These are phyloP conservation scores for Chloris gayana DNA, from an alignment of 176 grass and related monocot species.

Conservation along the genomic window DNA sequence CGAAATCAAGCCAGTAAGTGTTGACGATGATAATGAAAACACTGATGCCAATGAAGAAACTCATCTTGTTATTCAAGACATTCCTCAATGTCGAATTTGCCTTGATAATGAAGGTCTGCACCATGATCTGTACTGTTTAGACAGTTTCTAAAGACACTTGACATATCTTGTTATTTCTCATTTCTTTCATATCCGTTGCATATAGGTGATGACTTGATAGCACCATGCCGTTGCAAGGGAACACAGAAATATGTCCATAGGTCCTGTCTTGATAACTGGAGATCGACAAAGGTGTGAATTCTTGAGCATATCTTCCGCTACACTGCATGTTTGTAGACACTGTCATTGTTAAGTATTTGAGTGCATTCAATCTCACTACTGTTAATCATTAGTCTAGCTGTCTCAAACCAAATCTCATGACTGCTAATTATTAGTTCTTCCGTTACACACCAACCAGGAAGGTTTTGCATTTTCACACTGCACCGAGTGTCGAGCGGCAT, in stretches of 20 bases:
- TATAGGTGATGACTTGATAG: slow-evolving; percentile 87
- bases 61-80: slow-evolving; percentile 65
- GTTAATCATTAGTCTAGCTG: slow-evolving; percentile 14
- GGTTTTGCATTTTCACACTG: slow-evolving; percentile 99
- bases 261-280: slow-evolving; percentile 96
- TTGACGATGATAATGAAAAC: slow-evolving; percentile 38
- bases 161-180: slow-evolving; percentile 18
- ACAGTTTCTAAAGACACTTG: slow-evolving; percentile 8
- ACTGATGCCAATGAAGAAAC: slow-evolving; percentile 55
- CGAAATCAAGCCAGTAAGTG: slow-evolving; percentile 63
- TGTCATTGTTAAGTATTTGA: not conserved
- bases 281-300: slow-evolving; percentile 86
- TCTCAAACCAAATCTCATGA: not conserved
- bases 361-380: slow-evolving; percentile 1
- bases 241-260: slow-evolving; percentile 98
- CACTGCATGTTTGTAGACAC: not conserved
- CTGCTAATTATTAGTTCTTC: not conserved
- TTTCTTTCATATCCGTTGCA: not conserved
- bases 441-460: slow-evolving; percentile 65
- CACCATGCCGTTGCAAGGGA: slow-evolving; percentile 85
- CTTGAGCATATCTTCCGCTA: slow-evolving; percentile 11
- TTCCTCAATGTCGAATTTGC: slow-evolving; percentile 86
- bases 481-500: slow-evolving; percentile 89
- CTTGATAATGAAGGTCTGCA: slow-evolving; percentile 87
- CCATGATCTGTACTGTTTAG: slow-evolving; percentile 10